Percentiles rank a stretch among this genome's conserved stretches.
Evolutionary conservation across 345 rosid genomes (phyloP).

Genomic region (Salix arbutifolia): DNA sequence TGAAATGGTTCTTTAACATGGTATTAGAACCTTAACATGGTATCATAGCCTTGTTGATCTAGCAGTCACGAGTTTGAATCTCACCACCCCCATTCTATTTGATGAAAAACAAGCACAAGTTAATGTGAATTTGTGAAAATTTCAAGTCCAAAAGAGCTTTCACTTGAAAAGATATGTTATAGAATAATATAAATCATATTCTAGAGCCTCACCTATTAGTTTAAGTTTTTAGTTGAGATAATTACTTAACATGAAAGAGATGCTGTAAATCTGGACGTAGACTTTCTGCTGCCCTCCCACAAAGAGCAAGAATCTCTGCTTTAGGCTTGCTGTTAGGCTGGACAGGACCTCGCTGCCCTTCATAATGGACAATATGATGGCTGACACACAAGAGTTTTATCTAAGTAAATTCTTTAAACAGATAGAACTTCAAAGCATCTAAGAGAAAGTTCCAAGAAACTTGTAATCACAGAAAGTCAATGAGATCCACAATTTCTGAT

Average conservation of each 20-base stretch:
- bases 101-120: too few species aligned
- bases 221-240: too few species aligned
- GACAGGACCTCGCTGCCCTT: constrained; percentile 93
- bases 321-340: constrained; percentile 85
- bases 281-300: constrained; percentile 63
- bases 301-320: constrained; percentile 62
- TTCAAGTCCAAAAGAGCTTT: too few species aligned
- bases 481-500: constrained; percentile 75
- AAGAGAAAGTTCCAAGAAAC: not conserved
- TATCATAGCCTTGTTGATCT: too few species aligned
- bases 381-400: constrained; percentile 27
- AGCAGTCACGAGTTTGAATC: too few species aligned
- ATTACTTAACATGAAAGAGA: constrained; percentile 25
- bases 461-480: constrained; percentile 76
- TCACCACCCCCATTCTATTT: too few species aligned
- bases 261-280: constrained; percentile 80
- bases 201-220: too few species aligned
- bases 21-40: too few species aligned
- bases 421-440: not conserved
- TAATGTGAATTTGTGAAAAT: too few species aligned
- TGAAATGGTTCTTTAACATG: rapidly evolving
- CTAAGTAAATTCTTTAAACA: not conserved
- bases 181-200: too few species aligned
- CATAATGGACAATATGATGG: constrained; percentile 85
- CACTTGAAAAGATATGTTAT: too few species aligned